phyloP scores from a whole-genome alignment of 2,329 filamentous ascomycete genomes.

The Sclerotinia spermophila region DNA sequence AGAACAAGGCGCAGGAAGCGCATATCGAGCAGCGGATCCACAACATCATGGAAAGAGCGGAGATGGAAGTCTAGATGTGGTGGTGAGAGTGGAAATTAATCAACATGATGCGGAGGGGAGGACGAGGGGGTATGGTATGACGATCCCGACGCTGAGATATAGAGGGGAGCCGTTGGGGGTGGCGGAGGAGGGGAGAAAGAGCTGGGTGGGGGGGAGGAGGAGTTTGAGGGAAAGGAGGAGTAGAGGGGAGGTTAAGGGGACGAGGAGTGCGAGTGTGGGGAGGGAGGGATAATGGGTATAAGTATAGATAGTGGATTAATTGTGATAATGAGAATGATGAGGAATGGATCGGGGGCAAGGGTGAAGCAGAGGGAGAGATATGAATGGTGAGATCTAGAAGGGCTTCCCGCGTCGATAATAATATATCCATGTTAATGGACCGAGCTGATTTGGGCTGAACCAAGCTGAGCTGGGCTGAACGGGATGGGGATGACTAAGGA shows the following conservation, averaged over 20 bases:
- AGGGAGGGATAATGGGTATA: too few relatives aligned
- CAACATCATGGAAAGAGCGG: constrained; percentile 48
- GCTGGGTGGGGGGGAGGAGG: not conserved
- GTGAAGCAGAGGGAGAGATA: too few relatives aligned
- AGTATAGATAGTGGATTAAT: not conserved
- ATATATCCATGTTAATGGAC: not conserved
- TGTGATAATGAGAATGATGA: not conserved
- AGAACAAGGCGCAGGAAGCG: constrained; percentile 73
- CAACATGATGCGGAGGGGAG: constrained; percentile 76
- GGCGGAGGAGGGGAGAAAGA: not conserved
- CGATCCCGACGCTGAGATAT: constrained; percentile 59
- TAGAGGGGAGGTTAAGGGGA: not conserved
- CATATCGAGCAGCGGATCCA: constrained; percentile 65
- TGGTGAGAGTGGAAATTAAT: constrained; percentile 82
- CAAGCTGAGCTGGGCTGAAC: too few relatives aligned
- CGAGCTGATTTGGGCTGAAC: too few relatives aligned
- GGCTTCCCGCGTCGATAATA: not conserved
- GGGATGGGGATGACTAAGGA: too few relatives aligned
- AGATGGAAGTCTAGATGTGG: constrained; percentile 69
- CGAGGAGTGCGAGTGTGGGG: not conserved
- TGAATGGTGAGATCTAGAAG: too few relatives aligned
- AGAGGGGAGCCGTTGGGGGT: not conserved
- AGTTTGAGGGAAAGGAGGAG: not conserved
- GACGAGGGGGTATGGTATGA: constrained; percentile 79
- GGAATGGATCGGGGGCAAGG: too few relatives aligned